Base-by-base conservation (phyloP, 768 basidiomycete species). In the Termitomyces eurrhizus region DNA sequence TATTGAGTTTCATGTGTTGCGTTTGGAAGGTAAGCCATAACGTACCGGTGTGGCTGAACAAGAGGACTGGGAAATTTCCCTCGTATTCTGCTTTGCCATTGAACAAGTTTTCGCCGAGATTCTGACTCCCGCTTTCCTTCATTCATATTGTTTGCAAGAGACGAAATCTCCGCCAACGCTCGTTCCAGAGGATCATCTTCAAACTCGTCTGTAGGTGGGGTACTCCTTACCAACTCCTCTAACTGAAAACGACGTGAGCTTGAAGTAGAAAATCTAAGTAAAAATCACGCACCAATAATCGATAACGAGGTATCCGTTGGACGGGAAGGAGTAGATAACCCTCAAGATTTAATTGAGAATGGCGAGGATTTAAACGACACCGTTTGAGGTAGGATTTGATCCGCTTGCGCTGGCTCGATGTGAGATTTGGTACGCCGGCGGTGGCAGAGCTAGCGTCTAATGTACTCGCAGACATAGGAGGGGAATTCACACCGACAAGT, bases 61-160 rank as follows among this genome's bases (percentile, higher is more conserved):
- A 99, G 78, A n/a, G 97, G 95, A 61, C 93, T 95, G 8, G 94
- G 95, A 73, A 97, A 98, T 70, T 86, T 91, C 21, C 93, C 92
- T 42, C 89, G 82, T 67, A 99, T 98, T 66, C 93, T 82, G 39
- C 87, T 69, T 74, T 95, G 93, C 92, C 92, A 95, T 68, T 90
- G 86, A 18, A 98, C 91, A 29, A 98, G 84, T 69, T 93, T 92
- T 50, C 88, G 83, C 24, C 97, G 82, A 1, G 92, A 95, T 75
- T 99, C 97, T 2, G 93, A 83, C 66, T 98, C 95, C 2, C 97
- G 86, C 73, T 98, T 98, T 63, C 94, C 93, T 75, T 99, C 97
- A 72, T 99, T 99, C 92, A 99, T 97, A 68, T 92, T 91, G 53
- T 86, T 92, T 3, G 97, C 95, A 53, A 98, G 75, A 13, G 85